These are phyloP conservation scores for Jaltomata sinuosa DNA, from an alignment of 257 asterid species.

Conservation along the genomic window DNA sequence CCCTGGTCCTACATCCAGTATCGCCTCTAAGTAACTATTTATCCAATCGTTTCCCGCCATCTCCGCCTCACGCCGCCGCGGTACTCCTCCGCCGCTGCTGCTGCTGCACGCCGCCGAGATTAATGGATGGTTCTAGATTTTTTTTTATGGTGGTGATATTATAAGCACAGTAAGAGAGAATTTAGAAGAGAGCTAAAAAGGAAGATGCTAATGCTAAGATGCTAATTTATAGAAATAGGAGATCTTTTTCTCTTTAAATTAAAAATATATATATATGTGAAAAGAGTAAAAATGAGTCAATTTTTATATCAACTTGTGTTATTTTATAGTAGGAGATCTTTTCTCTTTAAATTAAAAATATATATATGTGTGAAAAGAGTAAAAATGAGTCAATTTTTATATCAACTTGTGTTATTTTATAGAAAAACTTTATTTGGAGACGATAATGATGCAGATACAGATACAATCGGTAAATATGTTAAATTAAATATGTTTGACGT, in stretches of 20 bases:
- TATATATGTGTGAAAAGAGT: neutral
- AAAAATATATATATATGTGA: neutral
- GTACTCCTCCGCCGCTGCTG: neutral
- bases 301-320: no score
- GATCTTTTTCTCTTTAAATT: neutral
- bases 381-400: neutral
- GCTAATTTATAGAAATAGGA: neutral
- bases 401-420: no score
- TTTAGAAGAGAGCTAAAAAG: neutral
- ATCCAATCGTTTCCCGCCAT: constrained; percentile 99
- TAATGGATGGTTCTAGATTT: neutral
- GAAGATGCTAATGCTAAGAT: neutral
- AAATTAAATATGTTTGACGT: neutral
- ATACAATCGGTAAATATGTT: neutral
- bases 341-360: neutral
- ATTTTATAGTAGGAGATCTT: neutral
- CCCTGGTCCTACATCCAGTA: constrained; percentile 84
- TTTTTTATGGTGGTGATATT: neutral
- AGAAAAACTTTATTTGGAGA: neutral
- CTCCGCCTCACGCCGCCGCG: constrained; percentile 8
- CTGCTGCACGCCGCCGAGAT: neutral
- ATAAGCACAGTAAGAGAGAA: neutral
- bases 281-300: neutral
- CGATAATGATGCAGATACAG: neutral
- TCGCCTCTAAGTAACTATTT: constrained; percentile 88